These are phyloP conservation scores for Taphrina pruni DNA, from an alignment of 1,139 yeast species.

Conservation along the genomic window DNA sequence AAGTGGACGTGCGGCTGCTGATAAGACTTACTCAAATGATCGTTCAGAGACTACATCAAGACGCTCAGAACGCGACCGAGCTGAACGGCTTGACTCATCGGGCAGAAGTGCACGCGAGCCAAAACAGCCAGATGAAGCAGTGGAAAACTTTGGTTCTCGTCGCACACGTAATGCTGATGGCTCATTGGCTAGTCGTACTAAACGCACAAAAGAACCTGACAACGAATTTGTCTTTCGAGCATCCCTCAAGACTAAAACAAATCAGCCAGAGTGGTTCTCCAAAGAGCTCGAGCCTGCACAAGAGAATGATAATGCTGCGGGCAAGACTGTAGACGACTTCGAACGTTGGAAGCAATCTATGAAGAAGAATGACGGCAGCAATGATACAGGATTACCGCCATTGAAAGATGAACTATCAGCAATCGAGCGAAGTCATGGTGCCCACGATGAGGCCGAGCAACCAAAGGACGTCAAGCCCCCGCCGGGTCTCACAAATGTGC, in stretches of 20 bases:
- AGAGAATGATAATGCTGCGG: constrained; percentile 16
- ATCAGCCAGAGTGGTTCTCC: constrained; percentile 18
- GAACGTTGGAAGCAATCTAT: constrained; percentile 38
- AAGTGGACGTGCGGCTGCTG: neutral
- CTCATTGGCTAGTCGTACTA: neutral
- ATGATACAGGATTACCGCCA: constrained; percentile 23
- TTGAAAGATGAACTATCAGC: neutral
- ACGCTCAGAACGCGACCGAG: constrained; percentile 21
- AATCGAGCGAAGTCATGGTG: neutral
- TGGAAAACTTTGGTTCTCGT: constrained; percentile 18
- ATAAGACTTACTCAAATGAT: constrained; percentile 16
- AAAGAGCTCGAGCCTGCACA: neutral
- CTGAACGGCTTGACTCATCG: constrained; percentile 11
- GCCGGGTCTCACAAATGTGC: constrained; percentile 13
- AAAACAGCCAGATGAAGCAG: constrained; percentile 17
- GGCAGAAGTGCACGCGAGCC: constrained; percentile 13
- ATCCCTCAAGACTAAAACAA: constrained; percentile 6
- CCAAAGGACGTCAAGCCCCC: constrained; percentile 28
- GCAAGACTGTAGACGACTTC: constrained; percentile 36
- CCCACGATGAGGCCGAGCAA: neutral
- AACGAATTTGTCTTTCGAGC: neutral
- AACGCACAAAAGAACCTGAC: constrained; percentile 1
- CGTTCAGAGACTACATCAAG: constrained; percentile 3
- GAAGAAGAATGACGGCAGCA: constrained; percentile 34
- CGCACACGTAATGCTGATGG: constrained; percentile 9